Evolutionary conservation across 2,329 filamentous ascomycete species (phyloP).

Genomic region (Arthrobotrys conoides): DNA sequence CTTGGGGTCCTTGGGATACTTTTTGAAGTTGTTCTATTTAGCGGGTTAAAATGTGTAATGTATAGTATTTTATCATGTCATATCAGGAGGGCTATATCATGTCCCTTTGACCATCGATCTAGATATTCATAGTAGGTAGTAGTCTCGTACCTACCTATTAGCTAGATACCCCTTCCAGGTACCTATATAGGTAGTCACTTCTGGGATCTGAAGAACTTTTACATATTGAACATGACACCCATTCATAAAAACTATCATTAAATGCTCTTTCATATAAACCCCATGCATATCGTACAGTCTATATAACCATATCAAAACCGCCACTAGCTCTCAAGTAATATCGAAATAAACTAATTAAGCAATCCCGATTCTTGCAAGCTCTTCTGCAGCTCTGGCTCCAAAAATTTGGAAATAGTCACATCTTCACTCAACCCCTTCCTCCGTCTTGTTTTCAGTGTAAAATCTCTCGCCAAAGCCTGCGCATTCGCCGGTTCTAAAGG

Average conservation of each 20-base stretch:
- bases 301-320: constrained; percentile 21
- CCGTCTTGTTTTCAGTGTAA: constrained; percentile 72
- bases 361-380: constrained; percentile 58
- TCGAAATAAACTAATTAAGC: constrained; percentile 31
- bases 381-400: constrained; percentile 89
- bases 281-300: constrained; percentile 59
- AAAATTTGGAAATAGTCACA: constrained; percentile 84
- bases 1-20: not conserved
- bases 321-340: not conserved
- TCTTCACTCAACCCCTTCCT: constrained; percentile 59
- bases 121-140: too few species aligned
- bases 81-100: constrained; percentile 12
- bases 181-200: too few species aligned
- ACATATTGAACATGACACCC: not conserved
- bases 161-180: too few species aligned
- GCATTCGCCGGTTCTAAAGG: constrained; percentile 89
- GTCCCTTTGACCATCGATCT: not conserved
- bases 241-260: constrained; percentile 1
- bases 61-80: constrained; percentile 2
- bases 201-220: not conserved
- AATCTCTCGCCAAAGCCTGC: constrained; percentile 92
- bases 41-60: constrained; percentile 23
- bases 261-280: constrained; percentile 10
- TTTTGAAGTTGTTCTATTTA: constrained; percentile 17
- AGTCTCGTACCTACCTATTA: too few species aligned